Conservation (phyloP, 2,329 filamentous ascomycete species). For the Aspergillus aculeatinus region DNA sequence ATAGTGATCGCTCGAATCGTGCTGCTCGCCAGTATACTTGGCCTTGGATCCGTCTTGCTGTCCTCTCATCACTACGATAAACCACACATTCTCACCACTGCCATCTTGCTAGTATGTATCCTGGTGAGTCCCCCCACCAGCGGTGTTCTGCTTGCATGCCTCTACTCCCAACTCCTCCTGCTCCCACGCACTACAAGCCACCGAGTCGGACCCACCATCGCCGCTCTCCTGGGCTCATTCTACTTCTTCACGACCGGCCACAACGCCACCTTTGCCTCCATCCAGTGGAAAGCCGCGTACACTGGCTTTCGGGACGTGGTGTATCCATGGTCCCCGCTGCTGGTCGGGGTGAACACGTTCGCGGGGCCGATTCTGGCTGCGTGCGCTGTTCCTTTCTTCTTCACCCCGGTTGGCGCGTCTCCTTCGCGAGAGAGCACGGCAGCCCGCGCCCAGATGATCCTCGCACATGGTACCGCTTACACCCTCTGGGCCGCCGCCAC, state of each 20-base stretch:
- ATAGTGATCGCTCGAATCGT: background rate
- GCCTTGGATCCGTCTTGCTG: background rate
- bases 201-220: conserved; percentile 75
- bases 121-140: conserved; percentile 3
- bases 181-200: conserved; percentile 62
- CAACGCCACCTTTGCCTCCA: conserved; percentile 78
- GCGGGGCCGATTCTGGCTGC: conserved; percentile 82
- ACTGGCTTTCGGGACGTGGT: conserved; percentile 76
- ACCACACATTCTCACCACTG: background rate
- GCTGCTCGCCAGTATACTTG: background rate
- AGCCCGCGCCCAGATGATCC: conserved; percentile 53
- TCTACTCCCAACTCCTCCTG: conserved; percentile 66
- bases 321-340: conserved; percentile 83
- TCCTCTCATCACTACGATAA: background rate
- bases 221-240: conserved; percentile 85
- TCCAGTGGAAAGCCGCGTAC: conserved; percentile 96
- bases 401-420: conserved; percentile 25
- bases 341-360: conserved; percentile 81
- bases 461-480: conserved; percentile 70
- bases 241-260: conserved; percentile 98
- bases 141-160: conserved; percentile 52
- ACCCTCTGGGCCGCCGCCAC: conserved; percentile 68
- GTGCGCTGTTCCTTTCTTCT: conserved; percentile 76
- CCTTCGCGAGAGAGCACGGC: background rate
- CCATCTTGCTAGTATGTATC: background rate